Base-by-base conservation (phyloP, 2,329 filamentous ascomycete genomes). In the Rhytidhysteron rufulum region DNA sequence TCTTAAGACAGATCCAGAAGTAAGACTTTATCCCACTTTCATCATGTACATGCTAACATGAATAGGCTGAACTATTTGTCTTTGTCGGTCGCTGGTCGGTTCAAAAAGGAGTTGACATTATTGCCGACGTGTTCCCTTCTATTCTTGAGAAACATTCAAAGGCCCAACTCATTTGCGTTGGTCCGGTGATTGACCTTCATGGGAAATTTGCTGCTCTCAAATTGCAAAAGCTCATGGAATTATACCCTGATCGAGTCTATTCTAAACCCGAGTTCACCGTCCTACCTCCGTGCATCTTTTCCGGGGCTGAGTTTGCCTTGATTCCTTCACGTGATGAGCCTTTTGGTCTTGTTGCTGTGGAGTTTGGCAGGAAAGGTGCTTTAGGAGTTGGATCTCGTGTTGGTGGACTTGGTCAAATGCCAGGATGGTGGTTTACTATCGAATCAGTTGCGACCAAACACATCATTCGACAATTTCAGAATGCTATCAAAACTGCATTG, bases 371-470 rank as follows among this genome's bases (percentile, higher is more conserved):
- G 18, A 84, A 85, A 58, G 82, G 81, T 51, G 82, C 81, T 16
- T 70, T 85, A 31, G 81, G 81, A 50, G 79, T 85, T 41, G 82
- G 81, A 33, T 78, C 80, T 27, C 72, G 80, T 39, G 82, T 85
- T 27, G 81, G 81, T 49, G 82, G 81, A 40, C 70, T 85, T 13
- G 54, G 81, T n/a, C 78, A 82, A 54, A 84, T 85, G 80, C 82
- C 82, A 16, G 82, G 82, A 18, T 84, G 80, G 76, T 85, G 81
- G 81, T 85, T 78, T 58, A 83, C 81, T 0, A 77, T 85, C 41
- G 82, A 85, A 57, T 82, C 79, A 0, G 80, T 74, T 5, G 78
- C 78, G 2, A 81, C 80, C 1, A 73, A 73, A 31, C 81, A 85
- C 64, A 63, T 83, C 31, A 68, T 84, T 39, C 74, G 78, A 33